Percentiles rank a stretch among this genome's conserved stretches.
Evolutionary conservation across 768 basidiomycete genomes (phyloP).

Genomic region (Rubroboletus pulcherrimus): DNA sequence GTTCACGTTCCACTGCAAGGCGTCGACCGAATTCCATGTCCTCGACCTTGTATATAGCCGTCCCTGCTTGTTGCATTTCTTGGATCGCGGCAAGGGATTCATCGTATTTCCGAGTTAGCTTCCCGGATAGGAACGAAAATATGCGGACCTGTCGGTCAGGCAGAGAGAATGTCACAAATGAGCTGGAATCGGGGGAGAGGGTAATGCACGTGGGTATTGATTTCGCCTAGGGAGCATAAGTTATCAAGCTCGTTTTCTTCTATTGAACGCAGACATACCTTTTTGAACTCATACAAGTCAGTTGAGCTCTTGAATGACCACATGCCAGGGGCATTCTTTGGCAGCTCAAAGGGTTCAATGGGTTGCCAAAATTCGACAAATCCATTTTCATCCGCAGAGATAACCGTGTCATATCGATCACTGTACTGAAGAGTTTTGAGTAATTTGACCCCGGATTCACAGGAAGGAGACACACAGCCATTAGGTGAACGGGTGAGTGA

Average conservation of each 20-base stretch:
- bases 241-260: neutral
- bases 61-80: slow-evolving; percentile 99
- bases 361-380: slow-evolving; percentile 98
- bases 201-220: slow-evolving; percentile 89
- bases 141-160: slow-evolving; percentile 93
- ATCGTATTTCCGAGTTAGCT: slow-evolving; percentile 89
- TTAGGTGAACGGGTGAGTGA: slow-evolving; percentile 84
- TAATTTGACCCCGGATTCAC: neutral
- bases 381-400: slow-evolving; percentile 92
- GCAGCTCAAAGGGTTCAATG: slow-evolving; percentile 79
- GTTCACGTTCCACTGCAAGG: slow-evolving; percentile 87
- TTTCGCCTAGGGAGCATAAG: slow-evolving; percentile 58
- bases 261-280: slow-evolving; percentile 45
- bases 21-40: slow-evolving; percentile 99
- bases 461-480: slow-evolving; percentile 58
- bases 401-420: slow-evolving; percentile 82
- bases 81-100: slow-evolving; percentile 90
- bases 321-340: slow-evolving; percentile 69
- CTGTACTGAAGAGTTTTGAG: slow-evolving; percentile 61
- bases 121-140: slow-evolving; percentile 88
- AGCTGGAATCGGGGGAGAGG: slow-evolving; percentile 82
- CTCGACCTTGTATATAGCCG: slow-evolving; percentile 86
- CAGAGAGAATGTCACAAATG: slow-evolving; percentile 90
- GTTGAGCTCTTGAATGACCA: slow-evolving; percentile 93
- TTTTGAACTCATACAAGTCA: slow-evolving; percentile 97